phyloP scores from a whole-genome alignment of 345 rosid genomes.

The Ailanthus altissimus region DNA sequence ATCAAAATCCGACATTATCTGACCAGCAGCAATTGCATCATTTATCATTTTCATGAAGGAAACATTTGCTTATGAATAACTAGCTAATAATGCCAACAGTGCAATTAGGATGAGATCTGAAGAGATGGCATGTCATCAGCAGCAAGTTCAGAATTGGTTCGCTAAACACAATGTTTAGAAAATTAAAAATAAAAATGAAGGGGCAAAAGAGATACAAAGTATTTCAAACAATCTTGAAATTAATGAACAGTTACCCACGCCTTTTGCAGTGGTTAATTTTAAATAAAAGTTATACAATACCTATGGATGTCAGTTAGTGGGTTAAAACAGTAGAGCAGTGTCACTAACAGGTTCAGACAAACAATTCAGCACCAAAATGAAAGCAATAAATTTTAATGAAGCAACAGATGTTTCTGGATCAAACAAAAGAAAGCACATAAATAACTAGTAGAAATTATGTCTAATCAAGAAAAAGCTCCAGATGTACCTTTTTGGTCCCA shows the following conservation, averaged over 20 bases:
- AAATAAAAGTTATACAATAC: not conserved
- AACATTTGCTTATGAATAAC: not conserved
- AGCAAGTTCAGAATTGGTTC: not conserved
- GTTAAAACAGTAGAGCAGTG: not conserved
- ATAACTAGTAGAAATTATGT: conserved; percentile 7
- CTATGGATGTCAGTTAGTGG: not conserved
- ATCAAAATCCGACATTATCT: not conserved
- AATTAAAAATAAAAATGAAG: not conserved
- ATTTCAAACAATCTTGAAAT: not conserved
- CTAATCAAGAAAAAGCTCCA: not conserved
- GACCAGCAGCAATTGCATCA: not conserved
- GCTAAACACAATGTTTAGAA: not conserved
- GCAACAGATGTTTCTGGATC: not conserved
- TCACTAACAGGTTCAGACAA: not conserved
- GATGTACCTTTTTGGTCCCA: conserved; percentile 88
- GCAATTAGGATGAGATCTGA: not conserved
- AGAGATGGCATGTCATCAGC: not conserved
- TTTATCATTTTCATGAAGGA: not conserved
- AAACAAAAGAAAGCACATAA: not conserved
- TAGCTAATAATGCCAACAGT: not conserved
- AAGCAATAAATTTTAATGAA: not conserved
- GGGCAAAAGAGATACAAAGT: not conserved
- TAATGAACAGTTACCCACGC: not conserved
- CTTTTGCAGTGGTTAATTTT: not conserved
- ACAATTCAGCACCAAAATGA: not conserved